Evolutionary conservation across 2,329 filamentous ascomycete species (phyloP).

Genomic region (Fusarium heterosporum): DNA sequence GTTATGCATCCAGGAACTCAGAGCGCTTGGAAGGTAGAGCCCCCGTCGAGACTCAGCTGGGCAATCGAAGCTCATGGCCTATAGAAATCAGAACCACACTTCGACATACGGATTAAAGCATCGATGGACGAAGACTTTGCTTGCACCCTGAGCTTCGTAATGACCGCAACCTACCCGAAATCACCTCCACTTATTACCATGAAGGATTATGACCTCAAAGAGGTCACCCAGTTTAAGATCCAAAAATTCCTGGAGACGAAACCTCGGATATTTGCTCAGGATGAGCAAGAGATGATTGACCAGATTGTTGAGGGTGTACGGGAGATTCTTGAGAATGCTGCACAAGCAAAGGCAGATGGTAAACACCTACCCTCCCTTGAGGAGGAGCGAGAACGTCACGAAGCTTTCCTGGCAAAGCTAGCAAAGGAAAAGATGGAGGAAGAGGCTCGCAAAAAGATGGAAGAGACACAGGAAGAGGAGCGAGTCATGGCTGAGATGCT

Average conservation of each 20-base stretch:
- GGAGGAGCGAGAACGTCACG: slow-evolving; percentile 86
- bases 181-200: slow-evolving; percentile 79
- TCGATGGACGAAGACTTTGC: slow-evolving; percentile 78
- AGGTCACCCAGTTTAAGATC: slow-evolving; percentile 77
- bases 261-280: slow-evolving; percentile 64
- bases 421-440: slow-evolving; percentile 67
- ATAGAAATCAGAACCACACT: slow-evolving; percentile 83
- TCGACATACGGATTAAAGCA: slow-evolving; percentile 82
- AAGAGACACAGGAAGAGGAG: slow-evolving; percentile 75
- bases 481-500: slow-evolving; percentile 77
- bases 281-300: slow-evolving; percentile 70
- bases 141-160: slow-evolving; percentile 78
- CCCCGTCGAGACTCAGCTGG: slow-evolving; percentile 24
- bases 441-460: slow-evolving; percentile 63
- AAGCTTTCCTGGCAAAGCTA: slow-evolving; percentile 74
- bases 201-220: slow-evolving; percentile 74
- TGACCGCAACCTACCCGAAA: slow-evolving; percentile 93
- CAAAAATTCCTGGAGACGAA: slow-evolving; percentile 71
- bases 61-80: slow-evolving; percentile 38
- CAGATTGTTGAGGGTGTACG: slow-evolving; percentile 76
- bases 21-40: slow-evolving; percentile 83
- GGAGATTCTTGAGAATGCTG: slow-evolving; percentile 87
- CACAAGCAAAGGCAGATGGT: slow-evolving; percentile 78
- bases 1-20: slow-evolving; percentile 76
- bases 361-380: slow-evolving; percentile 86